These are phyloP conservation scores for Russula earlei DNA, from an alignment of 768 basidiomycete species.

Conservation along the genomic window DNA sequence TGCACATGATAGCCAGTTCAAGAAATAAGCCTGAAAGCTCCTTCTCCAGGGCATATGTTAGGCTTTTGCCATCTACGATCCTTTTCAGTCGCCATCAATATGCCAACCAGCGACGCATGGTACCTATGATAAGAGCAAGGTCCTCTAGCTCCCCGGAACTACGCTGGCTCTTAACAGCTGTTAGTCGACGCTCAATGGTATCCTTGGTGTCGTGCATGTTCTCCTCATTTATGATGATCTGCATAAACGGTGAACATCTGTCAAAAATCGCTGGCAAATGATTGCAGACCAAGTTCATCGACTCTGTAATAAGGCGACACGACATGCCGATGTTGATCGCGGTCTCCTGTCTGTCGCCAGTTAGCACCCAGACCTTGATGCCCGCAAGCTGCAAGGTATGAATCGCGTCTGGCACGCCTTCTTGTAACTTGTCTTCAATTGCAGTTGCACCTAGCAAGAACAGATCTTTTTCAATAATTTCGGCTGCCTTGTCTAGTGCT, in stretches of 20 bases:
- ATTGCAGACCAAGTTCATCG: constrained; percentile 82
- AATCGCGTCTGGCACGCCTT: constrained; percentile 96
- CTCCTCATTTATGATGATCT: constrained; percentile 95
- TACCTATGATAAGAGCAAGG: constrained; percentile 89
- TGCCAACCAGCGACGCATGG: neutral
- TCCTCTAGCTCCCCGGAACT: constrained; percentile 91
- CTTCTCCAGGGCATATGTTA: constrained; percentile 89
- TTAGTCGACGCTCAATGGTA: constrained; percentile 78
- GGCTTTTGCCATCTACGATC: constrained; percentile 80
- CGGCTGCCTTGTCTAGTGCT: constrained; percentile 88
- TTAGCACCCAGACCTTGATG: constrained; percentile 98
- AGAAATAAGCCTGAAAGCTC: constrained; percentile 83
- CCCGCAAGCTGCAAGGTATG: constrained; percentile 97
- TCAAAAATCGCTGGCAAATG: neutral
- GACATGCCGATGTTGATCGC: constrained; percentile 99
- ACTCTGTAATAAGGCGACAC: constrained; percentile 92
- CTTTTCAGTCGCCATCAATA: neutral
- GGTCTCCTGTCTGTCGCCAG: constrained; percentile 96
- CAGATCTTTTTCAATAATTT: constrained; percentile 91
- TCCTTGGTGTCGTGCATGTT: constrained; percentile 73
- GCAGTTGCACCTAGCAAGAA: constrained; percentile 93
- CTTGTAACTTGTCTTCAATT: constrained; percentile 97
- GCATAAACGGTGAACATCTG: neutral
- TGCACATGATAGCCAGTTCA: constrained; percentile 95
- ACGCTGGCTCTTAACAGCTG: constrained; percentile 88